A percentile compares a stretch with the other conserved stretches of the same genome.
These are phyloP conservation scores for Solanum pennellii DNA, from an alignment of 257 asterid species.

Conservation along the genomic window DNA sequence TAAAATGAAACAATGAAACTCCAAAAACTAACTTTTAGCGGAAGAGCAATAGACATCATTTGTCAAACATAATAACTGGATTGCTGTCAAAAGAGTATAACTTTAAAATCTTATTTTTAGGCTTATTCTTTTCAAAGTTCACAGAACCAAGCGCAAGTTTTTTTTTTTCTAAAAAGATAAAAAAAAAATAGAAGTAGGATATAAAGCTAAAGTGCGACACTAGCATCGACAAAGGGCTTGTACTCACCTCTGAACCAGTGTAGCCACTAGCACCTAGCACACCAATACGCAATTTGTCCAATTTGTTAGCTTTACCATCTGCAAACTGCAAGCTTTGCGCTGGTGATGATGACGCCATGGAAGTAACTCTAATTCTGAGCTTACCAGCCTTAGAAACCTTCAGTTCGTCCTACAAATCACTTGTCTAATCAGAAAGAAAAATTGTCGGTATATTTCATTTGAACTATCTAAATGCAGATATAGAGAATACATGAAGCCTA, in stretches of 20 bases:
- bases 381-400: constrained; percentile 15
- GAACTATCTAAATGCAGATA: background rate
- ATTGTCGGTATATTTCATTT: background rate
- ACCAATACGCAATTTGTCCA: constrained; percentile 47
- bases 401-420: constrained; percentile 26
- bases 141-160: background rate
- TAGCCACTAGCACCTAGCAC: constrained; percentile 91
- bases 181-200: background rate
- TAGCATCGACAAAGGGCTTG: background rate
- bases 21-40: background rate
- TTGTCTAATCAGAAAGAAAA: background rate
- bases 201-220: background rate
- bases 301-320: constrained; percentile 25
- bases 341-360: constrained; percentile 32
- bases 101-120: background rate
- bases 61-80: background rate
- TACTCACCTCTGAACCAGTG: constrained; percentile 72
- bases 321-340: constrained; percentile 18
- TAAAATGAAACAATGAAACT: background rate
- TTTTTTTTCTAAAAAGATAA: too few relatives aligned
- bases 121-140: background rate
- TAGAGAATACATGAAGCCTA: background rate
- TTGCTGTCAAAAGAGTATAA: background rate
- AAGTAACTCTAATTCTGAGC: constrained; percentile 35
- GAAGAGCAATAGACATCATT: background rate